Base-by-base conservation (phyloP, 208 protist species). In the Trypanosoma theileri region DNA sequence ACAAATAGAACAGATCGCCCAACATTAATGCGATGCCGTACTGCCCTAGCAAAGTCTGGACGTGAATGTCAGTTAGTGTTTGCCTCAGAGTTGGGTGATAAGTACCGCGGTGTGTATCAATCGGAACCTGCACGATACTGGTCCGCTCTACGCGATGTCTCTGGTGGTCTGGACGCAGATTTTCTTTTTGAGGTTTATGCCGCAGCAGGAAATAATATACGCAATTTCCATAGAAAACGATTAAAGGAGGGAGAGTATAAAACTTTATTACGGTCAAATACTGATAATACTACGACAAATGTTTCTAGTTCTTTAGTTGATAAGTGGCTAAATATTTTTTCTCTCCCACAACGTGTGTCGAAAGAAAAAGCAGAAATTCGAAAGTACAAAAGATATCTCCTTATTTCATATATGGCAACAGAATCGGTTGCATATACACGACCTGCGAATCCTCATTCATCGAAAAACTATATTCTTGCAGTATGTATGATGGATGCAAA, bases 1-100 rank as follows among this genome's bases (percentile, higher is more conserved):
- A 95, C 89, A n/a, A 86, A 88, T 54, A 85, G 89, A 58, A 93
- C 86, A 3, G 89, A 95, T 77, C 86, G 89, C 59, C 74, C 84
- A 44, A 62, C 73, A 59, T 81, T 95, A 58, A 82, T 90, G 24
- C 84, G 84, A 50, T 95, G 89, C 50, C 86, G 85, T 53, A 80
- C 86, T 0, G 89, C 89, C 0, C 65, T 95, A 13, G 74, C 65
- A 28, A 93, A 92, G 73, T 67, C 66, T 44, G 85, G 85, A 10
- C 53, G 76, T 26, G 8, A 60, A 3, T 93, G 86, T 61, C 68
- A 79, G 12, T 64, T 95, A 16, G 79, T 89, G 21, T 95, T 92
- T 55, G 77, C 86, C 22, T 91, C 89, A 16, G 79, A 87, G 44
- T 53, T 95, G 26, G 75, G 73, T 44, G 85, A 88, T 13, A 66